Conservation (phyloP, 305 asterid species). For the Solanum hybrid region DNA sequence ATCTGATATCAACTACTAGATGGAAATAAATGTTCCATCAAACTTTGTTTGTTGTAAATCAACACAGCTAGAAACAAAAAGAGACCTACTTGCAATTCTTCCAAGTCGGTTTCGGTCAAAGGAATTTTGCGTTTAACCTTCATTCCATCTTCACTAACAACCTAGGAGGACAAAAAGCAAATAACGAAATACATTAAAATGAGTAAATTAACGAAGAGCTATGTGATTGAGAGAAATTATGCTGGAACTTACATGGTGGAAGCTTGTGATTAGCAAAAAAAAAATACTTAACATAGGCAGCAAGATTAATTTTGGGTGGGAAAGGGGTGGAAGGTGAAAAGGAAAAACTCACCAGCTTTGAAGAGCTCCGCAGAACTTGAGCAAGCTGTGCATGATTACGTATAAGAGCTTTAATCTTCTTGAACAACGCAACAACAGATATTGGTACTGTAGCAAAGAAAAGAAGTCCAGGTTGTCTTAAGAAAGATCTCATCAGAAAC, state of each 20-base stretch:
- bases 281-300: neutral
- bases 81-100: slow-evolving; percentile 66
- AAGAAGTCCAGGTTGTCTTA: neutral
- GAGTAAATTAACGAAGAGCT: neutral
- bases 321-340: neutral
- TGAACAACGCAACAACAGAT: slow-evolving; percentile 73
- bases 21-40: neutral
- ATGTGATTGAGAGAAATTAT: neutral
- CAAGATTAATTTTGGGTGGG: neutral
- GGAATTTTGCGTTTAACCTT: slow-evolving; percentile 64
- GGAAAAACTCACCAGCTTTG: slow-evolving; percentile 47
- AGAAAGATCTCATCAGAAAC: neutral
- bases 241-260: neutral
- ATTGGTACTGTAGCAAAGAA: slow-evolving; percentile 47
- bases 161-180: slow-evolving; percentile 26
- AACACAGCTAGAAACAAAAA: neutral
- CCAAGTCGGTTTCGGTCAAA: slow-evolving; percentile 69
- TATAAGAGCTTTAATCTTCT: slow-evolving; percentile 65
- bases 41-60: neutral
- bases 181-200: neutral
- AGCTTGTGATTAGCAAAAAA: neutral
- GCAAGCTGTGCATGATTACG: slow-evolving; percentile 55
- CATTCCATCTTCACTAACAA: slow-evolving; percentile 82
- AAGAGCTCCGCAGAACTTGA: slow-evolving; percentile 50
- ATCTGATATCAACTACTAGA: neutral